These are phyloP conservation scores for Pinus tabuliformis DNA, from an alignment of 75 land plant genomes.

Conservation along the genomic window DNA sequence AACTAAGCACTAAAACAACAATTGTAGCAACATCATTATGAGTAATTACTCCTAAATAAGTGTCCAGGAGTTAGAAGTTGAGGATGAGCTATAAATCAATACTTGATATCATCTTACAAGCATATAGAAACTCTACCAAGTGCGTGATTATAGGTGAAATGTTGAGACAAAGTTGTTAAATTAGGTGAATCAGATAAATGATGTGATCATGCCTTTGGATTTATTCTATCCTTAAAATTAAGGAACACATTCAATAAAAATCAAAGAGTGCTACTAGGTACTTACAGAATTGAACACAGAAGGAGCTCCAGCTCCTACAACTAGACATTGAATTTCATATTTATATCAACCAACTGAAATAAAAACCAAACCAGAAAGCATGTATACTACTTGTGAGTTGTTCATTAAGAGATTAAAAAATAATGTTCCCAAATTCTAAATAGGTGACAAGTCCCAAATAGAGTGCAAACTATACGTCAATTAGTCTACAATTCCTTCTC, in stretches of 20 bases:
- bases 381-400: too few species aligned
- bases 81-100: background rate
- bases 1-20: background rate
- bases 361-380: too few species aligned
- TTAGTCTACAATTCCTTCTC: too few species aligned
- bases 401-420: too few species aligned
- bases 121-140: background rate
- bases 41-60: background rate
- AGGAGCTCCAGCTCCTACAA: slow-evolving; percentile 85
- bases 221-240: too few species aligned
- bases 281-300: slow-evolving; percentile 78
- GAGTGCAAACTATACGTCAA: too few species aligned
- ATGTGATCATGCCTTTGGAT: too few species aligned
- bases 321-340: background rate
- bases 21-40: background rate
- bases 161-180: background rate
- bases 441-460: too few species aligned
- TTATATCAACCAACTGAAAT: too few species aligned
- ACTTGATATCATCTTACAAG: background rate
- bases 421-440: too few species aligned
- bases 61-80: background rate
- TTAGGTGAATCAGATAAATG: background rate
- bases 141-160: background rate
- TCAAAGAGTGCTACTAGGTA: background rate
- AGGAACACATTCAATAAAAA: background rate